Base-by-base conservation (phyloP, 768 basidiomycete species). In the Hypsizygus marmoreus region DNA sequence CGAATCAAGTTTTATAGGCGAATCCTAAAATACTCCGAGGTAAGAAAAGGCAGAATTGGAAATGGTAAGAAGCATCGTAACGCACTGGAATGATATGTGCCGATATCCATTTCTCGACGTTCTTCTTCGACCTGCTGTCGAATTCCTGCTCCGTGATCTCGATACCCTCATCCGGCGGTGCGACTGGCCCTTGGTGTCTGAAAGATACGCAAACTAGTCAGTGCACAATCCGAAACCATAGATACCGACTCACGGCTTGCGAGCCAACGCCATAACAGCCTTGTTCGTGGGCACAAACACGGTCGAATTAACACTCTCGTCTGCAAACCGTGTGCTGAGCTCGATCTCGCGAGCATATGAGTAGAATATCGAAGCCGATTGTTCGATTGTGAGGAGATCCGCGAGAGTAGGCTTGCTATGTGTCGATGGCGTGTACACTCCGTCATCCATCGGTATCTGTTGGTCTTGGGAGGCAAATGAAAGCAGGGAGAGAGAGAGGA, bases 241-340 rank as follows among this genome's bases (percentile, higher is more conserved):
- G n/a, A n/a, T n/a, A n/a, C n/a, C 8, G 22, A 73, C 88, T 68
- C 67, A 94, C 89, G 92, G 92, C 66, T 94, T 93, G 57, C 82
- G 70, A 2, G 82, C 63, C 43, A 93, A 68, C 4, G 84, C 83
- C 80, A 92, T 90, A 12, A 94, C 81, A 7, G 91, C 92, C 63
- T 86, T 88, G 65, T 95, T 94, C 19, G 87, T 89, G 0, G 92
- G 92, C 4, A 85, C 91, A 32, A 95, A 74, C 8, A 95, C 41
- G 0, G 91, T 91, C 43, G 70, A 64, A 5, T 64, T 70, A 2
- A 58, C 45, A n/a, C 45, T 44, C 6, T 59, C 43, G 24, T 74
- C 67, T 13, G 63, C 59, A 40, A 92, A 76, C 8, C 72, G 68
- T 23, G 60, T 57, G 59, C 82, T 84, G n/a, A 85, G 54, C 53